phyloP scores from a whole-genome alignment of 768 basidiomycete species.

The Hemileccinum rubropunctum region DNA sequence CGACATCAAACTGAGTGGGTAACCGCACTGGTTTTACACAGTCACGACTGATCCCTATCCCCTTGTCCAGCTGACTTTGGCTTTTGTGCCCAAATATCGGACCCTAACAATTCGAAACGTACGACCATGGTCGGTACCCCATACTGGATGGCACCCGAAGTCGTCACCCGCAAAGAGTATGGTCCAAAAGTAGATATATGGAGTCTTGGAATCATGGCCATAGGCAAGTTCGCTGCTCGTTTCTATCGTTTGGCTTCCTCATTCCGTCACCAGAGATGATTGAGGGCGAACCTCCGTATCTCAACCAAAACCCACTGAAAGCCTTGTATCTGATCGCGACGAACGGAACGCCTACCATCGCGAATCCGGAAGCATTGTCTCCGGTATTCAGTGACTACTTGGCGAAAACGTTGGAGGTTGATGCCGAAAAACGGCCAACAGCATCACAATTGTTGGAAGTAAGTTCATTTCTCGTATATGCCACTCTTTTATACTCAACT shows the following conservation, averaged over 20 bases:
- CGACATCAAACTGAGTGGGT: slow-evolving; percentile 97
- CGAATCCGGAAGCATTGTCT: slow-evolving; percentile 80
- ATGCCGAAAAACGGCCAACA: slow-evolving; percentile 89
- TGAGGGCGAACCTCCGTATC: slow-evolving; percentile 94
- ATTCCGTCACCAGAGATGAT: slow-evolving; percentile 75
- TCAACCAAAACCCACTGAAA: slow-evolving; percentile 95
- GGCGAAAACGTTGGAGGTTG: slow-evolving; percentile 85
- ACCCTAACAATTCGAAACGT: slow-evolving; percentile 84
- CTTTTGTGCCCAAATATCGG: slow-evolving; percentile 97
- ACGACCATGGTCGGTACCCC: slow-evolving; percentile 99
- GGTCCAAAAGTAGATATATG: slow-evolving; percentile 99
- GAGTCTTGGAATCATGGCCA: slow-evolving; percentile 95
- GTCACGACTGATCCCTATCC: neutral
- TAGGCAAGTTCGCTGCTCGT: slow-evolving; percentile 52
- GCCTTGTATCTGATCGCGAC: slow-evolving; percentile 98
- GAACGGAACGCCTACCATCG: slow-evolving; percentile 94
- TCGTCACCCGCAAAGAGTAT: slow-evolving; percentile 96
- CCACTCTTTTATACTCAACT: slow-evolving; percentile 3
- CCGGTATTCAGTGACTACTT: slow-evolving; percentile 88
- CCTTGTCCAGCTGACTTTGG: slow-evolving; percentile 82
- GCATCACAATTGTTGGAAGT: slow-evolving; percentile 81
- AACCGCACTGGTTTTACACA: neutral
- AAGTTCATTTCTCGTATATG: slow-evolving; percentile 17
- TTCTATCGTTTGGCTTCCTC: slow-evolving; percentile 3
- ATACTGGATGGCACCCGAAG: slow-evolving; percentile 99